Percentiles rank a stretch among this genome's conserved stretches.
Conservation (phyloP, 1,139 yeast genomes). For the Komagataea norvegica region DNA sequence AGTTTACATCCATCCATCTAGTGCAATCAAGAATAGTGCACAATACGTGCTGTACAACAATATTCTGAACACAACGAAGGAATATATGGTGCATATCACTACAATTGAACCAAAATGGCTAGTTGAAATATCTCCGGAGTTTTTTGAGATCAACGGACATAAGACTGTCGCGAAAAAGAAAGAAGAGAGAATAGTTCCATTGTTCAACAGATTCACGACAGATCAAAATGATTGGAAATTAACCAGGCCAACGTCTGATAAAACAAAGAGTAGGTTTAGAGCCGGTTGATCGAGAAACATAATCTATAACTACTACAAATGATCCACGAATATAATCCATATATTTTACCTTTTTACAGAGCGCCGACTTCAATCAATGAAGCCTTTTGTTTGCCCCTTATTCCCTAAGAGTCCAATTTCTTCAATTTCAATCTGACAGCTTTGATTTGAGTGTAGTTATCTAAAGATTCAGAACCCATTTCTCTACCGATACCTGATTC, state of each 20-base stretch:
- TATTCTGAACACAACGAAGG: conserved; percentile 73
- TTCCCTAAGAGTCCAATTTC: conserved; percentile 8
- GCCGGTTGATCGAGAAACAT: conserved; percentile 6
- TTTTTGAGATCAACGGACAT: conserved; percentile 52
- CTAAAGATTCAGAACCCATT: conserved; percentile 81
- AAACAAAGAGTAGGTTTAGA: conserved; percentile 18
- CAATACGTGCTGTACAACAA: conserved; percentile 85
- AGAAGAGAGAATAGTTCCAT: conserved; percentile 56
- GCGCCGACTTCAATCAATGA: conserved; percentile 11
- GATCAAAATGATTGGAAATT: conserved; percentile 53
- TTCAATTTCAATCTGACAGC: conserved; percentile 53
- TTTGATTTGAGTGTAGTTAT: conserved; percentile 77
- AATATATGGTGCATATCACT: conserved; percentile 88
- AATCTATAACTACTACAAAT: neutral
- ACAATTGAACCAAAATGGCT: conserved; percentile 84
- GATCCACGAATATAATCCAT: neutral
- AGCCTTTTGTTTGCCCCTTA: neutral
- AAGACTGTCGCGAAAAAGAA: conserved; percentile 38
- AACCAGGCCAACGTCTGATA: conserved; percentile 15
- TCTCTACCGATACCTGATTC: conserved; percentile 91
- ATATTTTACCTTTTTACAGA: conserved; percentile 4
- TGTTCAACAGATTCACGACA: conserved; percentile 50
- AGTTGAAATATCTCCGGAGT: conserved; percentile 79
- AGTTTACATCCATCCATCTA: conserved; percentile 86
- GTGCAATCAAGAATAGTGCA: conserved; percentile 67